These are phyloP conservation scores for Epichloe sibirici DNA, from an alignment of 2,329 filamentous ascomycete genomes.

Conservation along the genomic window DNA sequence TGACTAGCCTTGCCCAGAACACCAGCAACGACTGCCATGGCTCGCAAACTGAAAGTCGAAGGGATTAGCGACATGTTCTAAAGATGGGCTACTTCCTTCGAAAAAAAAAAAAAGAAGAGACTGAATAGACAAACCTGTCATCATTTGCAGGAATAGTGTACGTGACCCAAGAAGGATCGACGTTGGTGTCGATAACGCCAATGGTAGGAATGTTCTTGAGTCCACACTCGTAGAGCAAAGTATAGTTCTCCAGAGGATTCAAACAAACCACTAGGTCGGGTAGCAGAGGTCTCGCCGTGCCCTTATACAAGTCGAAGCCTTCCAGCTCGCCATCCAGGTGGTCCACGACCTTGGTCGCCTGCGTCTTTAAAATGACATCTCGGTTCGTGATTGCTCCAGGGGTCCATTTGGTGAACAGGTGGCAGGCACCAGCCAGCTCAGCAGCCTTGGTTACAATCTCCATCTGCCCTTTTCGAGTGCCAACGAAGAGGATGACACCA, in stretches of 20 bases:
- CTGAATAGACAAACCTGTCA: constrained; percentile 52
- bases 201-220: constrained; percentile 84
- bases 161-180: constrained; percentile 84
- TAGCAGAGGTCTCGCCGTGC: constrained; percentile 52
- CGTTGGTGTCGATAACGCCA: constrained; percentile 87
- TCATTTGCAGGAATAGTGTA: constrained; percentile 96
- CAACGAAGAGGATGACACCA: constrained; percentile 82
- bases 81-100: too few species aligned
- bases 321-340: constrained; percentile 48
- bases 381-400: constrained; percentile 88
- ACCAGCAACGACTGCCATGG: constrained; percentile 69
- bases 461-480: constrained; percentile 72
- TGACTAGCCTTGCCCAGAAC: constrained; percentile 77
- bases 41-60: constrained; percentile 52
- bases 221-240: constrained; percentile 82
- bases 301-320: constrained; percentile 55
- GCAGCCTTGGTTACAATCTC: constrained; percentile 72
- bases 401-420: constrained; percentile 87
- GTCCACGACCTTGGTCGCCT: constrained; percentile 64
- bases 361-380: constrained; percentile 68
- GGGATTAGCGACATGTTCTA: neutral
- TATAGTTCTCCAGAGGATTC: constrained; percentile 87
- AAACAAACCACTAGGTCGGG: constrained; percentile 88
- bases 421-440: constrained; percentile 63
- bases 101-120: neutral